phyloP scores from a whole-genome alignment of 2,329 filamentous ascomycete genomes.

The Epichloe gansuensis region DNA sequence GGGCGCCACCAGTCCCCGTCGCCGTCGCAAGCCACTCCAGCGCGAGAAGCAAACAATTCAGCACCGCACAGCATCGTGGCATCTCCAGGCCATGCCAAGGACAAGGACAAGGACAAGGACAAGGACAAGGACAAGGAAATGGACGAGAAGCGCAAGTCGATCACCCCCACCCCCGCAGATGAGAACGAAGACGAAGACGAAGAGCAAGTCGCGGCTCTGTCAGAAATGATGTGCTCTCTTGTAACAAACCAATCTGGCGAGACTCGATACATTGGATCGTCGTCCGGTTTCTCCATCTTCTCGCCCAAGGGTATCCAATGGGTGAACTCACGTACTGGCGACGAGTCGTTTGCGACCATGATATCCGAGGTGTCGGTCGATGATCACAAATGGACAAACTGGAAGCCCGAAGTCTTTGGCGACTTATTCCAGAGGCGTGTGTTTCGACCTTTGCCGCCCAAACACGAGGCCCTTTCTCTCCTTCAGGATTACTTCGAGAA shows the following conservation, averaged over 20 bases:
- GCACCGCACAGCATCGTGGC: constrained; percentile 43
- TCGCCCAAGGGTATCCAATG: constrained; percentile 96
- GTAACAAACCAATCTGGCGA: constrained; percentile 93
- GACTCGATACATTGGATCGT: constrained; percentile 95
- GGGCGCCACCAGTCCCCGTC: constrained; percentile 34
- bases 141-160: constrained; percentile 23
- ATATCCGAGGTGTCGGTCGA: constrained; percentile 84
- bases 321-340: constrained; percentile 97
- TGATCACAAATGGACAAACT: constrained; percentile 91
- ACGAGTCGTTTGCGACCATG: constrained; percentile 88
- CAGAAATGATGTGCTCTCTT: constrained; percentile 97
- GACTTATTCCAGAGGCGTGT: constrained; percentile 81
- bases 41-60: constrained; percentile 29
- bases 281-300: constrained; percentile 97
- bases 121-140: constrained; percentile 23
- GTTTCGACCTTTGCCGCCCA: constrained; percentile 72
- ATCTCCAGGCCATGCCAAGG: constrained; percentile 34
- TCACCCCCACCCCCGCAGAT: constrained; percentile 20
- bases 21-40: constrained; percentile 34
- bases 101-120: constrained; percentile 24
- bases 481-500: constrained; percentile 95
- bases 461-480: constrained; percentile 76
- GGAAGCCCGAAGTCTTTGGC: constrained; percentile 95
- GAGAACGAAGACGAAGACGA: constrained; percentile 33
- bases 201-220: constrained; percentile 73